Evolutionary conservation across 108 stramenopile genomes (phyloP), one percentile per base, ranked within the genome.

Genomic region (Nannochloropsis salina): DNA sequence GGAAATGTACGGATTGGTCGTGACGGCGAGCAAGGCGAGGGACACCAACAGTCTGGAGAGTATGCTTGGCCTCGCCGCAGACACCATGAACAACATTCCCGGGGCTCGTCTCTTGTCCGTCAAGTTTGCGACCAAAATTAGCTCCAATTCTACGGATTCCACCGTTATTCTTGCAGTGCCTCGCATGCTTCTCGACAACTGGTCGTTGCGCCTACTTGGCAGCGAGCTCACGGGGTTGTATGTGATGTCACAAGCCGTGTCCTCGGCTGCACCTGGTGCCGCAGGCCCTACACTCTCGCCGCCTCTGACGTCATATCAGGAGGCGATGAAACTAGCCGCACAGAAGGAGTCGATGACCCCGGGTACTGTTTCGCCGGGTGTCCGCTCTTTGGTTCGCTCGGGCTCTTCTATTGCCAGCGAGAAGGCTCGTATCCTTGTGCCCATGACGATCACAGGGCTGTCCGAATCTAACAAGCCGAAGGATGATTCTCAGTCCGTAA

Each of bases 101-200:
- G 61, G 61, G 20, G 61, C 61, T n/a, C 61, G 61, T 74, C 61
- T 74, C 61, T 74, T 74, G 61, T 74, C 61, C 61, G 61, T 74
- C 61, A 74, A 74, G 61, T 6, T 74, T n/a, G 61, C 61, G 20
- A 74, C 61, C 61, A 74, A 6, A n/a, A 74, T n/a, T n/a, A 74
- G 61, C 6, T n/a, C 61, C 61, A 74, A 74, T n/a, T n/a, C 61
- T 6, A 74, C 61, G 61, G 61, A 74, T n/a, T 74, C 61, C 61
- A 74, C 61, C 8, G 61, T 74, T n/a, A 15, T 74, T n/a, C 61
- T 74, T 4, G 61, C 61, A n/a, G 61, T 74, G 61, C 61, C 61
- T 15, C 61, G 61, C 6, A 74, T 74, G 61, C n/a, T 74, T 2
- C 61, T 74, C 6, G 61, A 74, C n/a, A 15, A n/a, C 61, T 74